These are phyloP conservation scores for Rhizopogon vulgaris DNA, from an alignment of 768 basidiomycete genomes.

Conservation along the genomic window DNA sequence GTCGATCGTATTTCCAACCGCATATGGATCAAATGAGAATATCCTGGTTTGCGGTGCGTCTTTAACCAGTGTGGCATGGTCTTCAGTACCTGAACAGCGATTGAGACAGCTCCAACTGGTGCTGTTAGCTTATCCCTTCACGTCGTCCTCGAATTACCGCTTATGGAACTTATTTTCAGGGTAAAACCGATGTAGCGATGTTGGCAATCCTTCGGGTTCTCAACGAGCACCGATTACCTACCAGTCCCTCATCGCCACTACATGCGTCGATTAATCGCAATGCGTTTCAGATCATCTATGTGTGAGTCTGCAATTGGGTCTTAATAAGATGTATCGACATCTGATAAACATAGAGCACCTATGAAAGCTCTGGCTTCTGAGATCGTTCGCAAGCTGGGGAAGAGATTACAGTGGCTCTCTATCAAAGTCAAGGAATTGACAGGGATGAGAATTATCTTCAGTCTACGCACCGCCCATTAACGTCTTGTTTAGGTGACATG, in stretches of 20 bases:
- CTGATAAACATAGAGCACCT: conserved; percentile 57
- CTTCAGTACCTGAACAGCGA: neutral
- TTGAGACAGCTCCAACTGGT: conserved; percentile 82
- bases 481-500: conserved; percentile 66
- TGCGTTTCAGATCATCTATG: conserved; percentile 94
- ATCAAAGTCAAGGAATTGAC: conserved; percentile 89
- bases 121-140: conserved; percentile 54
- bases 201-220: conserved; percentile 87
- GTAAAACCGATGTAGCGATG: conserved; percentile 99
- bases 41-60: conserved; percentile 57
- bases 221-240: conserved; percentile 52
- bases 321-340: neutral
- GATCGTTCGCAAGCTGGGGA: conserved; percentile 89
- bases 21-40: conserved; percentile 94
- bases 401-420: conserved; percentile 80
- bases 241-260: conserved; percentile 24
- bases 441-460: conserved; percentile 36
- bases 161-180: conserved; percentile 39
- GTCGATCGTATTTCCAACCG: conserved; percentile 89
- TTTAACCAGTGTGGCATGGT: neutral
- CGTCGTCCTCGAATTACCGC: neutral
- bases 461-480: neutral
- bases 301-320: conserved; percentile 41
- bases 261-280: conserved; percentile 54
- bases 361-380: conserved; percentile 98